Evolutionary conservation across 352 stramenopile genomes (phyloP).

Genomic region (Blastocystis sp.): DNA sequence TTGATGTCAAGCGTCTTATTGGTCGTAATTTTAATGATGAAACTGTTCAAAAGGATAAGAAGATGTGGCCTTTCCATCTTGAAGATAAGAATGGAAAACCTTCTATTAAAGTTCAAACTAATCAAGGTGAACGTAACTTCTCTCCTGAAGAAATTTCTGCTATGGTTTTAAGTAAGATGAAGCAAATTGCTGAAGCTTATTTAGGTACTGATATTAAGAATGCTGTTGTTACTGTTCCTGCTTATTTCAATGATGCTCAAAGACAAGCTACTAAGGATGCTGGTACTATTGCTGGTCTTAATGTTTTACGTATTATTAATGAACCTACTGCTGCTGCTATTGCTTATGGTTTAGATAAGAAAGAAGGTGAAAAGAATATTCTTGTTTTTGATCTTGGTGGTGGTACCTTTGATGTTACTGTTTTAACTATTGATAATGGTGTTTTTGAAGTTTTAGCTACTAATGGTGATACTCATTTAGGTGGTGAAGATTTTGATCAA

Average conservation of each 20-base stretch:
- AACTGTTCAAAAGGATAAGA: conserved; percentile 6
- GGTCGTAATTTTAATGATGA: neutral
- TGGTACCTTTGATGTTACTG: conserved; percentile 94
- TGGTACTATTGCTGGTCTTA: conserved; percentile 68
- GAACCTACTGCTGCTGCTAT: conserved; percentile 53
- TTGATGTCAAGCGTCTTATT: too few species aligned
- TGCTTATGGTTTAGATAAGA: conserved; percentile 61
- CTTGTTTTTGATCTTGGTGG: conserved; percentile 92
- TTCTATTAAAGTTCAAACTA: conserved; percentile 29
- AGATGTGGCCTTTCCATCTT: conserved; percentile 9
- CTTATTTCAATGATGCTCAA: conserved; percentile 69
- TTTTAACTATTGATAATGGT: conserved; percentile 88
- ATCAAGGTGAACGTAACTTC: conserved; percentile 11
- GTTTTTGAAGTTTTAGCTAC: conserved; percentile 95
- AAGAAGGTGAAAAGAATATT: conserved; percentile 65
- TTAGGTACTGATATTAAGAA: conserved; percentile 48
- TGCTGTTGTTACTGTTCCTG: conserved; percentile 52
- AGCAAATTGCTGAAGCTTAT: conserved; percentile 56
- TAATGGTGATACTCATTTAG: conserved; percentile 95
- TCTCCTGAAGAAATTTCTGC: conserved; percentile 66
- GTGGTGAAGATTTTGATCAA: conserved; percentile 97
- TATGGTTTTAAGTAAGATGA: conserved; percentile 59
- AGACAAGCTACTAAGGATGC: conserved; percentile 59
- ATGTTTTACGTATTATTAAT: conserved; percentile 71
- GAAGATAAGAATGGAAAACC: conserved; percentile 12